Evolutionary conservation across 108 stramenopile species (phyloP).

Genomic region (Cyclotella baltica): DNA sequence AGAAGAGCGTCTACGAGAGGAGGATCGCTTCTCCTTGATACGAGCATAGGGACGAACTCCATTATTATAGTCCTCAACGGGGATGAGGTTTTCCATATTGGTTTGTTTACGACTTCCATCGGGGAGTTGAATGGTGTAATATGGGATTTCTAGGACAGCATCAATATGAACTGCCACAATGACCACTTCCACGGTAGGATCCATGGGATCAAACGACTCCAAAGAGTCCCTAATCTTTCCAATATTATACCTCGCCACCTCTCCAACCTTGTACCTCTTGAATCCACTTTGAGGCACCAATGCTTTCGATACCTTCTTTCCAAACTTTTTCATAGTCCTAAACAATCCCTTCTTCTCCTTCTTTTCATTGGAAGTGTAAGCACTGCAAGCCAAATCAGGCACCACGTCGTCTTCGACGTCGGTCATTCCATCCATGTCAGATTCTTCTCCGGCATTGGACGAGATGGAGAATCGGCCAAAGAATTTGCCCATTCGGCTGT

Average conservation of each 20-base stretch:
- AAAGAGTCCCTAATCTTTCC: conserved; percentile 20
- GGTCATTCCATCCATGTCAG: not conserved
- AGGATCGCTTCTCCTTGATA: conserved; percentile 7
- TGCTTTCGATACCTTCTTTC: conserved; percentile 8
- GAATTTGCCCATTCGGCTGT: not conserved
- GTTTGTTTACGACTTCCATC: conserved; percentile 32
- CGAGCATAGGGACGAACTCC: conserved; percentile 1
- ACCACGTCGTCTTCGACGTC: conserved; percentile 9
- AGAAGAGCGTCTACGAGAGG: not conserved
- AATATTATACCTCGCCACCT: conserved; percentile 16
- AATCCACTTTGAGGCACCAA: not conserved
- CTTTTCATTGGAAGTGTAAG: not conserved
- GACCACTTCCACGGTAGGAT: conserved; percentile 26
- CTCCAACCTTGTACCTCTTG: conserved; percentile 19
- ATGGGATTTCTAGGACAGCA: conserved; percentile 38
- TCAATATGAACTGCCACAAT: conserved; percentile 37
- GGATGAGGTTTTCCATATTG: conserved; percentile 31
- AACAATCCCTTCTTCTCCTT: conserved; percentile 32
- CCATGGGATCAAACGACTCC: not conserved
- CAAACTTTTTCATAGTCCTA: conserved; percentile 25
- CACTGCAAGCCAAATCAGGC: not conserved
- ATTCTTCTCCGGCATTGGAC: conserved; percentile 8
- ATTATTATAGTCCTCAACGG: conserved; percentile 19
- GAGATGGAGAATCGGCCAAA: conserved; percentile 13
- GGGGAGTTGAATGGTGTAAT: conserved; percentile 44